Base-by-base conservation (phyloP, 2,329 filamentous ascomycete species). In the Lecanoromycetidae sp. region DNA sequence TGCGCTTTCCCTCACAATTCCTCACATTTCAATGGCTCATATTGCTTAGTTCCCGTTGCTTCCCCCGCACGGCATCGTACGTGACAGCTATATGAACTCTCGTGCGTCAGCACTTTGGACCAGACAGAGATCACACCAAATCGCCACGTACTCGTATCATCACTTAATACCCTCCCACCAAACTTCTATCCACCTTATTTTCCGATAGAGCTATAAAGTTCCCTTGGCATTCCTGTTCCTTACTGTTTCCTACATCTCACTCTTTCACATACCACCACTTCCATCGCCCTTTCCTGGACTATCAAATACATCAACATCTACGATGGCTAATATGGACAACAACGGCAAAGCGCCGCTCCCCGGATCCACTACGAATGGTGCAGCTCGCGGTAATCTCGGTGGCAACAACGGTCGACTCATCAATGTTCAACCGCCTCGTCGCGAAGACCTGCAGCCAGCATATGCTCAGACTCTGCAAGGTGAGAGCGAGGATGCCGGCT, bases 361-460 rank as follows among this genome's bases (percentile, higher is more conserved):
- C n/a, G n/a, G n/a, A n/a, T n/a, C n/a, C n/a, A 17, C 41, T 13
- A 6, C 46, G n/a, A 46, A 50, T 22, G 48, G 48, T 32, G 25
- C 5, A 29, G 37, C 46, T 26, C 42, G 43, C 25, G 46, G 46
- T 7, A 30, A 33, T 8, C 45, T 43, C 19, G 20, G 35, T 13
- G 37, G 29, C 34, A 42, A 45, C 13, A 48, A 47, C 13, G 72
- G 72, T 52, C 38, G 41, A 33, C 66, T 78, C 57, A 82, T 87
- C 67, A 65, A 70, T 3, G 87, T 95, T 39, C 76, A 88, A 60
- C 88, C 86, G 19, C 86, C 90, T 13, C 77, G 79, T 51, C 74
- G 80, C 57, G 84, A 87, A 56, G 90, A 95, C 60, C 74, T 96
- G 9, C 87, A 94, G 68, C 80, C 80, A 48, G 84, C 76, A 60